Base-by-base conservation (phyloP, 345 rosid species). In the Populus nigra region DNA sequence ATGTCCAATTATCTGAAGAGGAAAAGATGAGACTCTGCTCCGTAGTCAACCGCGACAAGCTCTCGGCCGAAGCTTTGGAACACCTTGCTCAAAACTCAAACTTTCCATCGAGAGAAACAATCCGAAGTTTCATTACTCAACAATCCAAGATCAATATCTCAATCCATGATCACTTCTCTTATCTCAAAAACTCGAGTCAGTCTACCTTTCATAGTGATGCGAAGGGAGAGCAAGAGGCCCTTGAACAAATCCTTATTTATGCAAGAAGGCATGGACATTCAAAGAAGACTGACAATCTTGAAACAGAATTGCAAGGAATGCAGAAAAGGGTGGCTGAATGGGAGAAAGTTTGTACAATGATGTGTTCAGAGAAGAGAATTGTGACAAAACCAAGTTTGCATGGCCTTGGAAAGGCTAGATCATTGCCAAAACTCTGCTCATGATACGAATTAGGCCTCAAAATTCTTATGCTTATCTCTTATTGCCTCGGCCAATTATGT, bases 31-130 rank as follows among this genome's bases (percentile, higher is more conserved):
- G 72, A 67, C 41, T 90, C 41, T 89, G 85, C 8, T 49, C 67
- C 62, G 76, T 80, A 33, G 79, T 89, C 67, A 81, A 87, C 72
- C 75, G 71, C 33, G 87, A 81, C 77, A 88, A 87, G 84, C 90
- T 89, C 59, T 85, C 92, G 15, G 45, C 74, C 5, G 83, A 76
- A 69, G 76, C 86, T 36, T 57, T 76, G 66, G 68, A 77, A 59
- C 87, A 86, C 41, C 25, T 84, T 9, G 75, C 82, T 69, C 71
- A 80, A 31, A 85, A 86, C 76, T 65, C 88, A 7, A 84, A 78
- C 63, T 87, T 86, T 59, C 89, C 89, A 35, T 59, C 88, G 47
- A 80, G 77, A 75, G 15, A 69, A 72, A 71, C 83, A 25, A 66
- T 78, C 49, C 73, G 80, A 75, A 84, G 71, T 71, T 79, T 85